A percentile compares a stretch with the other conserved stretches of the same genome.
These are phyloP conservation scores for Trypanosoma vivax DNA, from an alignment of 208 protist genomes.

Conservation along the genomic window DNA sequence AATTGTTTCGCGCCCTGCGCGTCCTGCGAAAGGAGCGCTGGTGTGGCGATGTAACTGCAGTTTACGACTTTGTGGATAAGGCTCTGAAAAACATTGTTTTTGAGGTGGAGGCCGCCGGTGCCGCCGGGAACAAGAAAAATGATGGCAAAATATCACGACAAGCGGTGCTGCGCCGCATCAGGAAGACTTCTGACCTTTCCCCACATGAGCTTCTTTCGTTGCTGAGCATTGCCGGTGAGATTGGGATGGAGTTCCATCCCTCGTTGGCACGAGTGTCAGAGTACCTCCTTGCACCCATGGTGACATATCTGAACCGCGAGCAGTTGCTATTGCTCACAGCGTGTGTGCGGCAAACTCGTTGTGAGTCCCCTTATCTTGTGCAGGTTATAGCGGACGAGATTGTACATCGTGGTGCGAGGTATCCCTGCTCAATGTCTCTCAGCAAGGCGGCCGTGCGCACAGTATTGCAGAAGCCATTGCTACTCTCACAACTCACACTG, in stretches of 20 bases:
- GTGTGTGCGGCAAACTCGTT: constrained; percentile 38
- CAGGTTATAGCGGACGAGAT: constrained; percentile 25
- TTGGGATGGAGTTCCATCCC: constrained; percentile 43
- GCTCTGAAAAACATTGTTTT: constrained; percentile 74
- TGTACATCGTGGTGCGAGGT: constrained; percentile 20
- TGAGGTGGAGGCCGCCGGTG: constrained; percentile 36
- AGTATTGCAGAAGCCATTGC: constrained; percentile 22
- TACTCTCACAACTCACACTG: constrained; percentile 28
- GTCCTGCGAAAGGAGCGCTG: constrained; percentile 51
- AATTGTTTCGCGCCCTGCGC: constrained; percentile 59
- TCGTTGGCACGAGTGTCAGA: constrained; percentile 35
- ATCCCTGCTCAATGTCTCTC: constrained; percentile 31
- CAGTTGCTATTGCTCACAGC: constrained; percentile 31
- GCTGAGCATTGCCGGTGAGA: constrained; percentile 47
- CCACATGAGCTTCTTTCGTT: constrained; percentile 46
- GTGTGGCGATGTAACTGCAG: constrained; percentile 25
- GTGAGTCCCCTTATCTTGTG: constrained; percentile 35
- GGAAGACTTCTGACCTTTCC: constrained; percentile 28
- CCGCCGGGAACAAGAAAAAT: neutral
- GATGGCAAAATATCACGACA: neutral
- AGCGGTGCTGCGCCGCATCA: constrained; percentile 21
- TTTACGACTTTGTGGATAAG: constrained; percentile 59
- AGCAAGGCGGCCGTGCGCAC: constrained; percentile 38
- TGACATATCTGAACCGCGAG: constrained; percentile 30
- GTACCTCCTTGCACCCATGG: constrained; percentile 45